Evolutionary conservation across 192 early-diverging fungal species (phyloP).

Genomic region (Linnemannia exigua): DNA sequence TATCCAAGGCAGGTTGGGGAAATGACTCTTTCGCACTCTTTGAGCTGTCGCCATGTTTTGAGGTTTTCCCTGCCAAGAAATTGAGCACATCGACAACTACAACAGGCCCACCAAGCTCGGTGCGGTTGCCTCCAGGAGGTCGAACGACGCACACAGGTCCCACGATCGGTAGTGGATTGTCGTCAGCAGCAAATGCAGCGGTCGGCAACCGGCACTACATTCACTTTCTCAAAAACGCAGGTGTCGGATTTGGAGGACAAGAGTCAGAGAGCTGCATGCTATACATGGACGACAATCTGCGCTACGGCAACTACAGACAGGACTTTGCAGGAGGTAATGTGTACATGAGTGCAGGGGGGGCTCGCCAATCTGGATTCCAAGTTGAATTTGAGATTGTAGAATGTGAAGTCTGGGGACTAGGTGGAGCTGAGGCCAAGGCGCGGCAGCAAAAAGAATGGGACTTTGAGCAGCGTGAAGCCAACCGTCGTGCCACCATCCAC

Average conservation of each 20-base stretch:
- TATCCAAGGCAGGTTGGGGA: constrained; percentile 64
- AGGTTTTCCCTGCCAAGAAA: constrained; percentile 54
- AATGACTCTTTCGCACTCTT: constrained; percentile 60
- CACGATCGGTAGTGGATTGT: background rate
- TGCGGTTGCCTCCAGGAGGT: background rate
- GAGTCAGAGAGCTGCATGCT: constrained; percentile 57
- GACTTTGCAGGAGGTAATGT: constrained; percentile 55
- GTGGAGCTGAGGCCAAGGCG: constrained; percentile 56
- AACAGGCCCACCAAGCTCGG: background rate
- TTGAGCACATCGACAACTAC: constrained; percentile 48
- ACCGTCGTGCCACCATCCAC: constrained; percentile 58
- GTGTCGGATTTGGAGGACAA: constrained; percentile 43
- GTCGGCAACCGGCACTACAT: constrained; percentile 16
- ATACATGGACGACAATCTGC: constrained; percentile 63
- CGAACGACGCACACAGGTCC: constrained; percentile 7
- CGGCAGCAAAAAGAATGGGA: constrained; percentile 62
- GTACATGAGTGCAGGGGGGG: constrained; percentile 24
- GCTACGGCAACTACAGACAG: constrained; percentile 58
- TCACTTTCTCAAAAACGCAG: constrained; percentile 53
- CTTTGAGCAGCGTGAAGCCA: constrained; percentile 65
- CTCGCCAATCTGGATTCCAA: constrained; percentile 41
- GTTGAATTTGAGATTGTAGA: constrained; percentile 60
- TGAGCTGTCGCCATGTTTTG: constrained; percentile 64
- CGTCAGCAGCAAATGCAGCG: background rate
- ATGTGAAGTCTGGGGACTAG: constrained; percentile 69